phyloP scores from a whole-genome alignment of 441 rosid genomes.

The Bocquillonia castaneifolia region DNA sequence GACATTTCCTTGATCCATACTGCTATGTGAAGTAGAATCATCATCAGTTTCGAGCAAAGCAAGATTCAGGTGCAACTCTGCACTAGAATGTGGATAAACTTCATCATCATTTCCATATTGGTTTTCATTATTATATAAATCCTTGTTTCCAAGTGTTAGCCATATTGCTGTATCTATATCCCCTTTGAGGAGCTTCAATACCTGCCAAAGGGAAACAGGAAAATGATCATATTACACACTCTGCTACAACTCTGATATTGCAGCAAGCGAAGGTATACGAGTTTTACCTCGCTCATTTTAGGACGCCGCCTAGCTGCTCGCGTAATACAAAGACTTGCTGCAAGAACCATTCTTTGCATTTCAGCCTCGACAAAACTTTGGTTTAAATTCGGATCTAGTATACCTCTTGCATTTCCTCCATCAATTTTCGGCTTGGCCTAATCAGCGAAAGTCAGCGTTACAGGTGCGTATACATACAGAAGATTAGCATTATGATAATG shows the following conservation, averaged over 20 bases:
- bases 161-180: conserved; percentile 37
- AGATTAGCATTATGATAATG: no score
- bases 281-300: conserved; percentile 52
- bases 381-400: conserved; percentile 58
- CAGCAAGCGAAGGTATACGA: neutral
- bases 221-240: neutral
- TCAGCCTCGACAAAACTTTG: conserved; percentile 45
- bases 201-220: conserved; percentile 30
- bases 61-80: conserved; percentile 51
- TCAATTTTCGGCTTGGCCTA: conserved; percentile 76
- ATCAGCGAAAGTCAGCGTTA: conserved; percentile 22
- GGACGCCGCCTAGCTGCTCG: conserved; percentile 74
- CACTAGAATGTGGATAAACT: conserved; percentile 62
- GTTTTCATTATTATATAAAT: conserved; percentile 28
- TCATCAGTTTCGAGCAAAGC: conserved; percentile 72
- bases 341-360: conserved; percentile 60
- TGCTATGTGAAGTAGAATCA: conserved; percentile 52
- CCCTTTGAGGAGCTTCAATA: conserved; percentile 55
- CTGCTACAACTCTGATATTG: neutral
- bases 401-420: conserved; percentile 40
- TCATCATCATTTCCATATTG: conserved; percentile 54
- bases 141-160: conserved; percentile 15
- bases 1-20: conserved; percentile 49
- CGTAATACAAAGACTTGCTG: conserved; percentile 65
- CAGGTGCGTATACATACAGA: neutral